Conservation (phyloP, 1,284 basidiomycete genomes). For the Tremellales sp. region DNA sequence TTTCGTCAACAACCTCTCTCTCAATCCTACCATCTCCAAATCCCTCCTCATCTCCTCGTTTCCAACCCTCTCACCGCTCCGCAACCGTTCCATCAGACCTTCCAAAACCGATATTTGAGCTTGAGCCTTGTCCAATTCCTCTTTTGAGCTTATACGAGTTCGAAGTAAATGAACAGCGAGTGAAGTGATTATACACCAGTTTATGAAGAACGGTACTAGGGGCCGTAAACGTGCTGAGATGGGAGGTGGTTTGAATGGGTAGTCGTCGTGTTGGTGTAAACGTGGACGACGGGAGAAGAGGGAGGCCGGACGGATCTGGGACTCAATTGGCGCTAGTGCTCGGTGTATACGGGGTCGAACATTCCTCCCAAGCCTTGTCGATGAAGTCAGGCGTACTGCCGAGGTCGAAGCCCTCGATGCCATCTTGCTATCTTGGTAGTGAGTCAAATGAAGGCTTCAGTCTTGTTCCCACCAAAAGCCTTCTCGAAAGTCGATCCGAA, state of each 20-base stretch:
- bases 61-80: slow-evolving; percentile 17
- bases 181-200: slow-evolving; percentile 45
- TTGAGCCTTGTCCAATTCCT: slow-evolving; percentile 21
- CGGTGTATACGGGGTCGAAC: too few relatives aligned
- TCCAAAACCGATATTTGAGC: slow-evolving; percentile 40
- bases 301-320: too few relatives aligned
- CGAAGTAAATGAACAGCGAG: slow-evolving; percentile 41
- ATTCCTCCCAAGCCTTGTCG: too few relatives aligned
- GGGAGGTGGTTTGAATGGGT: slow-evolving; percentile 29
- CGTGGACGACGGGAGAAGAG: not conserved
- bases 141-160: slow-evolving; percentile 23
- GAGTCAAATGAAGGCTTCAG: too few relatives aligned
- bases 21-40: slow-evolving; percentile 47
- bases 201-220: slow-evolving; percentile 44
- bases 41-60: slow-evolving; percentile 40
- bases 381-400: too few relatives aligned
- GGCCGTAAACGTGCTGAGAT: slow-evolving; percentile 38
- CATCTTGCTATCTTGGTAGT: too few relatives aligned
- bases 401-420: too few relatives aligned
- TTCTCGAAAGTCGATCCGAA: too few relatives aligned
- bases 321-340: too few relatives aligned
- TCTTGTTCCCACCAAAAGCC: too few relatives aligned
- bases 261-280: not conserved
- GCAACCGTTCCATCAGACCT: slow-evolving; percentile 24
- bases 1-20: slow-evolving; percentile 17